Percentiles rank a stretch among this genome's conserved stretches.
Evolutionary conservation across 1,284 basidiomycete species (phyloP).

Genomic region (Cryptococcus neoformans): DNA sequence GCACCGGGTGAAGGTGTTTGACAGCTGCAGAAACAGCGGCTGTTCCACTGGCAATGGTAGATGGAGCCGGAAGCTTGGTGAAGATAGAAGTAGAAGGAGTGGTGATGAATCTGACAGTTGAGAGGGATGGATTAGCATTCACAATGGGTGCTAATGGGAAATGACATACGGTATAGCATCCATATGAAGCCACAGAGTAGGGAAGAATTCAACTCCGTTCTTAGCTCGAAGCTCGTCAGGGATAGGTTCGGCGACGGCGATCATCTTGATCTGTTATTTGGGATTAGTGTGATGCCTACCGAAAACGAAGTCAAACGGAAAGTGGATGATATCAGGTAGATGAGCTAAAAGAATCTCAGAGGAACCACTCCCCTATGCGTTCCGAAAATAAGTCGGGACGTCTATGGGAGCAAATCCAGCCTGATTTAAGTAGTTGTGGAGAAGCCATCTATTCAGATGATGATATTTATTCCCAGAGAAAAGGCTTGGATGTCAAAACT

Average conservation of each 20-base stretch:
- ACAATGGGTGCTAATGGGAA: not conserved
- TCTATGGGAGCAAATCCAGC: no score
- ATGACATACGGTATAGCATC: slow-evolving; percentile 39
- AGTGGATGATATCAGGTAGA: no score
- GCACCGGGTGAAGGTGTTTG: slow-evolving; percentile 37
- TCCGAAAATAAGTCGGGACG: no score
- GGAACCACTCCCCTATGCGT: no score
- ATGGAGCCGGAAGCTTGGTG: slow-evolving; percentile 34
- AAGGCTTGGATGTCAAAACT: no score
- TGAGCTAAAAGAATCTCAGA: no score
- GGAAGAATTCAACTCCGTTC: slow-evolving; percentile 24
- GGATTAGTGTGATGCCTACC: no score
- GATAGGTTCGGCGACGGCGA: slow-evolving; percentile 35
- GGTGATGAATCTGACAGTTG: slow-evolving; percentile 31
- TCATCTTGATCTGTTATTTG: slow-evolving; percentile 18
- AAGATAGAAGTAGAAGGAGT: slow-evolving; percentile 37
- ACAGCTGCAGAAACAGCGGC: slow-evolving; percentile 36
- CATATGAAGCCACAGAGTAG: slow-evolving; percentile 36
- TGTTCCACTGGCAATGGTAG: slow-evolving; percentile 35
- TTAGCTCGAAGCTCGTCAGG: slow-evolving; percentile 25
- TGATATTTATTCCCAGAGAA: no score
- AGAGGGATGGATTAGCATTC: not conserved
- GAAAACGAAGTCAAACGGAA: no score
- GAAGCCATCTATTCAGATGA: no score
- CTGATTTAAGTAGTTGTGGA: no score